Evolutionary conservation across 164 flowering plant genomes (phyloP).

Genomic region (Magnolia officinalis): DNA sequence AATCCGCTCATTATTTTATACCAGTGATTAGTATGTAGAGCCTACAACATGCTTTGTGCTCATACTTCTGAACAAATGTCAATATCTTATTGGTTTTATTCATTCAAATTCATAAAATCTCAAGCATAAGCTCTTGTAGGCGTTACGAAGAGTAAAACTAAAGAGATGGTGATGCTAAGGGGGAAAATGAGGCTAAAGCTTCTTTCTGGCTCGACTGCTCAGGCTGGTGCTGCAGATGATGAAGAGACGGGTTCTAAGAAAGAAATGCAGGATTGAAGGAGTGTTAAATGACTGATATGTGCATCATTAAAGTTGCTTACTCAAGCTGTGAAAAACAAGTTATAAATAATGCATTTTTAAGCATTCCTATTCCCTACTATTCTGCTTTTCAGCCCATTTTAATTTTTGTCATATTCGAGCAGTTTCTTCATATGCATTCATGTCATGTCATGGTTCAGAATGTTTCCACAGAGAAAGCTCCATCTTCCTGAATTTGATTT

Average conservation of each 20-base stretch:
- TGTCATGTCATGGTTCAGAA: too few relatives aligned
- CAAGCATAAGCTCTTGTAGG: not conserved
- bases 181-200: conserved; percentile 96
- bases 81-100: too few relatives aligned
- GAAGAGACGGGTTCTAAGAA: conserved; percentile 87
- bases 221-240: conserved; percentile 46
- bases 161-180: conserved; percentile 95
- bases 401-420: too few relatives aligned
- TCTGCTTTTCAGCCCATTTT: not conserved
- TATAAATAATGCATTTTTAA: too few relatives aligned
- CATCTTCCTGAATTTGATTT: too few relatives aligned
- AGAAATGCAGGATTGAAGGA: conserved; percentile 75
- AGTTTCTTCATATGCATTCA: too few relatives aligned
- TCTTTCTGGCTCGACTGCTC: conserved; percentile 59
- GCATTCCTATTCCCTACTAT: not conserved
- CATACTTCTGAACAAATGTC: too few relatives aligned
- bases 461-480: too few relatives aligned
- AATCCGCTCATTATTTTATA: too few relatives aligned
- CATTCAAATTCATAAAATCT: too few relatives aligned
- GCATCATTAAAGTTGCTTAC: not conserved
- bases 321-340: not conserved
- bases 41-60: too few relatives aligned
- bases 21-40: too few relatives aligned
- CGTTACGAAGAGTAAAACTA: conserved; percentile 61
- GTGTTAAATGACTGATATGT: not conserved